Evolutionary conservation across 495 filamentous ascomycete species (phyloP).

Genomic region (Corynascus novoguineensis): DNA sequence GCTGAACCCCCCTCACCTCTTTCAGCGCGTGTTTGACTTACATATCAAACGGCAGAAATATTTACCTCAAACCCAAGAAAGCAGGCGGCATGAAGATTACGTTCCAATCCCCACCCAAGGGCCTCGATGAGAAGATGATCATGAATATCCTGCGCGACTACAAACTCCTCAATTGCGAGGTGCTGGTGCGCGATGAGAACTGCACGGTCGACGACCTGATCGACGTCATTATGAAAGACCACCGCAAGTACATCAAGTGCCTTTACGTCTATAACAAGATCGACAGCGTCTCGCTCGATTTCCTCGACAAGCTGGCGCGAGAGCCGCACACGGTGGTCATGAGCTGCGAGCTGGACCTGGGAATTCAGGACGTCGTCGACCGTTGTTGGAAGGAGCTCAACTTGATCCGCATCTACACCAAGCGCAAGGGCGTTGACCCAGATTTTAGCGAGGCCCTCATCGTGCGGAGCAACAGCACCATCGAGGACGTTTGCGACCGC

Average conservation of each 20-base stretch:
- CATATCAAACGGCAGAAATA: constrained; percentile 64
- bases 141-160: constrained; percentile 96
- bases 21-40: constrained; percentile 3
- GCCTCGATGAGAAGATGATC: constrained; percentile 94
- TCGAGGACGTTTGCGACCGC: constrained; percentile 96
- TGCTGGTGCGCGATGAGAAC: constrained; percentile 90
- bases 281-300: constrained; percentile 89
- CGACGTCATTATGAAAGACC: constrained; percentile 96
- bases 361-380: constrained; percentile 93
- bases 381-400: constrained; percentile 92
- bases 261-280: constrained; percentile 99
- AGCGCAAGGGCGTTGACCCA: constrained; percentile 88
- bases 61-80: constrained; percentile 97
- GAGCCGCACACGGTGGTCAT: constrained; percentile 95
- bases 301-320: constrained; percentile 83
- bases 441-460: constrained; percentile 92
- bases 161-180: constrained; percentile 97
- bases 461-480: constrained; percentile 75
- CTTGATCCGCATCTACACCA: constrained; percentile 92
- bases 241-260: constrained; percentile 93
- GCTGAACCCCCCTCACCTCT: not conserved
- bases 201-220: constrained; percentile 98
- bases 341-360: constrained; percentile 95
- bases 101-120: constrained; percentile 82
- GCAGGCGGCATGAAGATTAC: constrained; percentile 98